Conservation (phyloP, 208 protist genomes). For the Trypanosoma avium region DNA sequence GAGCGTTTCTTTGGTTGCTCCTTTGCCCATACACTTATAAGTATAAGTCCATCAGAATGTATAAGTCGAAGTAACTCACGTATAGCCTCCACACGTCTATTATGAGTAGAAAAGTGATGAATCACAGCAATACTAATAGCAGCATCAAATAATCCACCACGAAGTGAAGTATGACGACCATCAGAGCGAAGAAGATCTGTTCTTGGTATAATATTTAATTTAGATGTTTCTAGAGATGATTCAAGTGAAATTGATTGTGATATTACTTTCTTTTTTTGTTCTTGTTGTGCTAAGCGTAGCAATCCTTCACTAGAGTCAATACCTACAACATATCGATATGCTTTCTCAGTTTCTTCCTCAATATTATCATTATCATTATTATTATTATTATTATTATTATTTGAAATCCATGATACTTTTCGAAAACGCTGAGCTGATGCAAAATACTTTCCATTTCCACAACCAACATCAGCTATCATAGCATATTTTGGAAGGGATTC, state of each 20-base stretch:
- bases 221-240: neutral
- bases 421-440: slow-evolving; percentile 28
- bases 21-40: slow-evolving; percentile 88
- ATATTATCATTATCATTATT: slow-evolving; percentile 1
- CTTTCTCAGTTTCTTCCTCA: neutral
- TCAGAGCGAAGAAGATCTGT: slow-evolving; percentile 70
- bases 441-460: slow-evolving; percentile 92
- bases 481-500: slow-evolving; percentile 54
- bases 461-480: slow-evolving; percentile 80
- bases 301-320: slow-evolving; percentile 68
- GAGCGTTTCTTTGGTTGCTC: slow-evolving; percentile 52
- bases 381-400: neutral
- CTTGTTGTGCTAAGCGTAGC: slow-evolving; percentile 56
- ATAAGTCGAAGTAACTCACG: slow-evolving; percentile 79
- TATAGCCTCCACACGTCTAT: slow-evolving; percentile 47
- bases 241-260: slow-evolving; percentile 1
- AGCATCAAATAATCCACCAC: slow-evolving; percentile 66
- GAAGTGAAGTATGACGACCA: slow-evolving; percentile 59
- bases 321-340: slow-evolving; percentile 61
- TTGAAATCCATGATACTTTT: neutral
- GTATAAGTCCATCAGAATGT: slow-evolving; percentile 46
- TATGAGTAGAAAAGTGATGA: slow-evolving; percentile 80
- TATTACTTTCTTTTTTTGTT: slow-evolving; percentile 22
- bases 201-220: slow-evolving; percentile 23
- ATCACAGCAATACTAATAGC: slow-evolving; percentile 90